Conservation (phyloP, 768 basidiomycete species). For the Leucocoprinus birnbaumii region DNA sequence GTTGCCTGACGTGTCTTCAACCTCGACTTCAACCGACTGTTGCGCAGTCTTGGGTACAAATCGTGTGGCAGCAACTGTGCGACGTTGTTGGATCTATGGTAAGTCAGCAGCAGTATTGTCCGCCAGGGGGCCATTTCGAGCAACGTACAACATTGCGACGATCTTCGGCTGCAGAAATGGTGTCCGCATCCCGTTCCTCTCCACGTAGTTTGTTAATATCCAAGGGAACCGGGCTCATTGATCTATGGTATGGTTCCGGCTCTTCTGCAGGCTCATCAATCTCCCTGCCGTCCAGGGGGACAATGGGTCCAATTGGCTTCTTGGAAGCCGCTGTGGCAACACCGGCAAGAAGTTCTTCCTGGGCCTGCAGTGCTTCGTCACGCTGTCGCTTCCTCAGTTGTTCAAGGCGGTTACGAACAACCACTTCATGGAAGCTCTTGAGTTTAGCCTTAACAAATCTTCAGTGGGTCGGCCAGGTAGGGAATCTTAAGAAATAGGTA, state of each 20-base stretch:
- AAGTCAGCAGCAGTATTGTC: slow-evolving; percentile 7
- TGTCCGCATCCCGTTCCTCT: slow-evolving; percentile 82
- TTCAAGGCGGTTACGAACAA: slow-evolving; percentile 93
- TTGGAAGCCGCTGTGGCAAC: slow-evolving; percentile 60
- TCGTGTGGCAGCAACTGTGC: slow-evolving; percentile 76
- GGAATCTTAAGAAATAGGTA: slow-evolving; percentile 23
- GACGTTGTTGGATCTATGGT: slow-evolving; percentile 72
- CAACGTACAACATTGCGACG: slow-evolving; percentile 56
- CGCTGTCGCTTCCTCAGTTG: slow-evolving; percentile 94
- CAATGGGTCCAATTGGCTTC: slow-evolving; percentile 29
- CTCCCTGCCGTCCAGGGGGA: slow-evolving; percentile 26
- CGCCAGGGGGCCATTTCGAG: not conserved
- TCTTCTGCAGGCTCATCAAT: slow-evolving; percentile 48
- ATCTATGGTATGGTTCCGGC: slow-evolving; percentile 76
- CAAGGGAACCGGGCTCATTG: slow-evolving; percentile 82
- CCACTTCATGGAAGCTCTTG: slow-evolving; percentile 90
- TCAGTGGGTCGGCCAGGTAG: slow-evolving; percentile 11
- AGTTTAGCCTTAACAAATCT: slow-evolving; percentile 73
- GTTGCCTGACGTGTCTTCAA: slow-evolving; percentile 55
- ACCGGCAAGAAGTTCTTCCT: slow-evolving; percentile 84
- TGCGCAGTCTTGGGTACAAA: slow-evolving; percentile 81
- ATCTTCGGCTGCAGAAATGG: slow-evolving; percentile 69
- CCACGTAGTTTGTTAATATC: slow-evolving; percentile 66
- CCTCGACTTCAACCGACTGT: slow-evolving; percentile 51
- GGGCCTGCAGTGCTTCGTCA: slow-evolving; percentile 92